Conservation (phyloP, 306 rosid species). For the Ziziphus jujuba region DNA sequence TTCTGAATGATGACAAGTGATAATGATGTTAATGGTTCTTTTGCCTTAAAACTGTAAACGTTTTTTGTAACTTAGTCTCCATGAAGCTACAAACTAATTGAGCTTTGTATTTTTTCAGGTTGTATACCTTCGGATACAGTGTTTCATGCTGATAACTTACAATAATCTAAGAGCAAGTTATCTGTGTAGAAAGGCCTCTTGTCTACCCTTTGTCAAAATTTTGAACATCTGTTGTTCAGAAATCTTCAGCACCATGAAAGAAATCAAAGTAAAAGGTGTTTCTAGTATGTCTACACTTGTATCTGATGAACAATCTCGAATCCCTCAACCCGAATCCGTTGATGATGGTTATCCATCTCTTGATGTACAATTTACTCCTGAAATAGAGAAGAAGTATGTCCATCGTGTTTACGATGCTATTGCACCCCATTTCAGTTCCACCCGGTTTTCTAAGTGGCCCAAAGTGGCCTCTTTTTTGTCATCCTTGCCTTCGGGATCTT, state of each 20-base stretch:
- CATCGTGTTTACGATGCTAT: conserved; percentile 90
- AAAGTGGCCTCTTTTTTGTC: conserved; percentile 79
- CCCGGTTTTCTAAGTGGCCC: conserved; percentile 94
- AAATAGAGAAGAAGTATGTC: conserved; percentile 88
- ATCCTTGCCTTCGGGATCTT: conserved; percentile 69
- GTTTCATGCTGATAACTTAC: conserved; percentile 32
- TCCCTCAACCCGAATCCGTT: conserved; percentile 27
- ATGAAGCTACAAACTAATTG: not conserved
- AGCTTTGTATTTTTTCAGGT: conserved; percentile 21
- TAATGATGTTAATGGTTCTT: no score
- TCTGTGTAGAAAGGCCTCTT: conserved; percentile 17
- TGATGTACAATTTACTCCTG: conserved; percentile 66
- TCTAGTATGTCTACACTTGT: conserved; percentile 30
- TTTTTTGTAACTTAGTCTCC: not conserved
- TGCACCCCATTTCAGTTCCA: conserved; percentile 91
- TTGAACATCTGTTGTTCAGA: conserved; percentile 28
- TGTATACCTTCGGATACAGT: conserved; percentile 20
- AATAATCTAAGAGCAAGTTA: conserved; percentile 34
- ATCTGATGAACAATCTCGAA: conserved; percentile 38
- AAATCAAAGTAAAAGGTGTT: conserved; percentile 41
- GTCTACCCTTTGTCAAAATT: conserved; percentile 24
- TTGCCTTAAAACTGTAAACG: no score
- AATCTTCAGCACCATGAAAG: conserved; percentile 49
- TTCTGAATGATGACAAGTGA: not conserved
- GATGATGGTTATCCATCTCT: conserved; percentile 33